Percentiles rank a stretch among this genome's conserved stretches.
phyloP scores from a whole-genome alignment of 2,329 filamentous ascomycete genomes.

The Pestalotiopsis sp. region DNA sequence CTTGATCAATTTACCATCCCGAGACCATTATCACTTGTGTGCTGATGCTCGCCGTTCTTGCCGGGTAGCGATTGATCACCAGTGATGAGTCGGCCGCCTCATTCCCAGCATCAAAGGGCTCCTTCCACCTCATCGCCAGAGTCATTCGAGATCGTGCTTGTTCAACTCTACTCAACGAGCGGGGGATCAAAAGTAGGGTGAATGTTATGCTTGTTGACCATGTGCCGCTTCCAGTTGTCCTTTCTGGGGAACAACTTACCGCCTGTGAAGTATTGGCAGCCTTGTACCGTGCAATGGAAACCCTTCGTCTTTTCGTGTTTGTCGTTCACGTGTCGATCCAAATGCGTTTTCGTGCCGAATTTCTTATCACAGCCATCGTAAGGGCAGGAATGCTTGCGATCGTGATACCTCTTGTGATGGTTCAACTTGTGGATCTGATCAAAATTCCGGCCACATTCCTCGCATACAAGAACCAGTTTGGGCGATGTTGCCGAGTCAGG shows the following conservation, averaged over 20 bases:
- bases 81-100: too few species aligned
- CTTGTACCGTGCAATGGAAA: conserved; percentile 57
- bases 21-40: too few species aligned
- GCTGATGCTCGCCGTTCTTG: too few species aligned
- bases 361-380: conserved; percentile 52
- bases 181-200: conserved; percentile 18
- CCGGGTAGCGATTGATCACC: too few species aligned
- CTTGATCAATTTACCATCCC: too few species aligned
- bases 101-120: too few species aligned
- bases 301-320: conserved; percentile 62
- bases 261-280: conserved; percentile 60
- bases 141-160: too few species aligned
- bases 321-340: conserved; percentile 65
- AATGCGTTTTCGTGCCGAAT: conserved; percentile 64
- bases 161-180: not conserved
- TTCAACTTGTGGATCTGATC: conserved; percentile 64
- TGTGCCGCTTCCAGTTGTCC: conserved; percentile 65
- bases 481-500: conserved; percentile 21
- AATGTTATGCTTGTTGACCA: conserved; percentile 58
- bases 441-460: conserved; percentile 49
- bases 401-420: conserved; percentile 64
- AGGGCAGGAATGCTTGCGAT: conserved; percentile 51
- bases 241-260: conserved; percentile 63
- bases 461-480: conserved; percentile 32
- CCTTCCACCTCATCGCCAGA: too few species aligned